A percentile compares a stretch with the other conserved stretches of the same genome.
These are phyloP conservation scores for Fusarium sublunatum DNA, from an alignment of 2,329 filamentous ascomycete genomes.

Conservation along the genomic window DNA sequence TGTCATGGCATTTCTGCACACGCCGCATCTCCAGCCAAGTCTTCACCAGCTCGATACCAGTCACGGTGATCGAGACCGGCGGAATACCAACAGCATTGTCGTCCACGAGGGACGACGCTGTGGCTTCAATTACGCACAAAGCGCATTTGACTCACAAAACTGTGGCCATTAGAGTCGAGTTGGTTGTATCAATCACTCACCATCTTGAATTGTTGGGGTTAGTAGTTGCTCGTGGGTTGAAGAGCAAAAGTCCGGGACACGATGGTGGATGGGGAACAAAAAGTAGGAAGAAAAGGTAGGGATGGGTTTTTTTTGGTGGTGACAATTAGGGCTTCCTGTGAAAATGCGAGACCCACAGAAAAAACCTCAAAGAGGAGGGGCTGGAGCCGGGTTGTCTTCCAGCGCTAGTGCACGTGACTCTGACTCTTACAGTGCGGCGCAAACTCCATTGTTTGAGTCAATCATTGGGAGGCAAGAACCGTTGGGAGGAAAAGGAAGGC, in stretches of 20 bases:
- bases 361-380: slow-evolving; percentile 2
- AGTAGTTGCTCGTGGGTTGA: slow-evolving; percentile 52
- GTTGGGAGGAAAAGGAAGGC: slow-evolving; percentile 1
- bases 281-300: slow-evolving; percentile 43
- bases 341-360: slow-evolving; percentile 33
- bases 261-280: slow-evolving; percentile 46
- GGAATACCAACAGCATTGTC: slow-evolving; percentile 51
- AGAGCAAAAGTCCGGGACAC: slow-evolving; percentile 51
- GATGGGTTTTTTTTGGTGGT: slow-evolving; percentile 46
- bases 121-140: slow-evolving; percentile 50
- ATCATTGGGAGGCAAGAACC: slow-evolving; percentile 12
- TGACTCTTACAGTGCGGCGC: slow-evolving; percentile 15
- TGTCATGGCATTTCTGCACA: slow-evolving; percentile 66
- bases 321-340: slow-evolving; percentile 53
- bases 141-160: slow-evolving; percentile 52
- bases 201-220: slow-evolving; percentile 55
- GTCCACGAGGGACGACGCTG: slow-evolving; percentile 45
- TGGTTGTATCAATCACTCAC: slow-evolving; percentile 52
- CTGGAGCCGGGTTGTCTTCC: slow-evolving; percentile 2
- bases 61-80: slow-evolving; percentile 44
- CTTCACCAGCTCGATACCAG: slow-evolving; percentile 60
- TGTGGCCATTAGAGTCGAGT: slow-evolving; percentile 55
- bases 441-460: slow-evolving; percentile 26
- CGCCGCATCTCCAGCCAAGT: slow-evolving; percentile 72
- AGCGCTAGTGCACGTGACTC: slow-evolving; percentile 34